Conservation (phyloP, 169 alveolate genomes). For the Hepatocystis sp. region DNA sequence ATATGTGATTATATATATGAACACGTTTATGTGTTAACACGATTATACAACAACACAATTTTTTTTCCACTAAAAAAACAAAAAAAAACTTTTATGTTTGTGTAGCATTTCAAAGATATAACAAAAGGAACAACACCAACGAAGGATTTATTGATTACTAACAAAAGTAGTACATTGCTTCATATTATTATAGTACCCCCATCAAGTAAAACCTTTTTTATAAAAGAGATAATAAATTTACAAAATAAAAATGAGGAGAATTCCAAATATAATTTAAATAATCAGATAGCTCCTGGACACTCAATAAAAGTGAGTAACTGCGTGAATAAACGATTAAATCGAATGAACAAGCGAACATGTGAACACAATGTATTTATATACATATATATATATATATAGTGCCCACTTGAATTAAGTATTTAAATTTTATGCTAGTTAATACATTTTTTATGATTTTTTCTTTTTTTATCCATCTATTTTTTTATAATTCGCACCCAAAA, state of each 20-base stretch:
- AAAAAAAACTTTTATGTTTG: too few species aligned
- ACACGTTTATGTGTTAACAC: neutral
- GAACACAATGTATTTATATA: neutral
- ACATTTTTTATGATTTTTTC: slow-evolving; percentile 10
- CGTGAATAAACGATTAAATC: too few species aligned
- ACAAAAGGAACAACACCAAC: slow-evolving; percentile 6
- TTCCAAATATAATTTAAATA: slow-evolving; percentile 41
- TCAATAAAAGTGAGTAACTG: slow-evolving; percentile 64
- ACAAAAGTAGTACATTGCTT: slow-evolving; percentile 41
- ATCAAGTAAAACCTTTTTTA: slow-evolving; percentile 20
- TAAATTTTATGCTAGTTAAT: neutral
- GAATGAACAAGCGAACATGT: neutral
- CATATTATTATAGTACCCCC: slow-evolving; percentile 67
- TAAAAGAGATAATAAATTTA: slow-evolving; percentile 67
- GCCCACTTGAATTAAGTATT: too few species aligned
- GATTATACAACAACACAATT: neutral
- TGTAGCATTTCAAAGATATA: slow-evolving; percentile 63
- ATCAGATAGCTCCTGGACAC: slow-evolving; percentile 76
- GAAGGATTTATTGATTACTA: slow-evolving; percentile 43
- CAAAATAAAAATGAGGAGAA: slow-evolving; percentile 52
- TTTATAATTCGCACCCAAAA: too few species aligned
- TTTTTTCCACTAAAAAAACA: neutral
- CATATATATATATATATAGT: too few species aligned
- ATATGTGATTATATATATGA: neutral
- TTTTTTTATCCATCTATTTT: slow-evolving; percentile 15